Evolutionary conservation across 495 filamentous ascomycete genomes (phyloP).

Genomic region (Beverwykella pulmonaria): DNA sequence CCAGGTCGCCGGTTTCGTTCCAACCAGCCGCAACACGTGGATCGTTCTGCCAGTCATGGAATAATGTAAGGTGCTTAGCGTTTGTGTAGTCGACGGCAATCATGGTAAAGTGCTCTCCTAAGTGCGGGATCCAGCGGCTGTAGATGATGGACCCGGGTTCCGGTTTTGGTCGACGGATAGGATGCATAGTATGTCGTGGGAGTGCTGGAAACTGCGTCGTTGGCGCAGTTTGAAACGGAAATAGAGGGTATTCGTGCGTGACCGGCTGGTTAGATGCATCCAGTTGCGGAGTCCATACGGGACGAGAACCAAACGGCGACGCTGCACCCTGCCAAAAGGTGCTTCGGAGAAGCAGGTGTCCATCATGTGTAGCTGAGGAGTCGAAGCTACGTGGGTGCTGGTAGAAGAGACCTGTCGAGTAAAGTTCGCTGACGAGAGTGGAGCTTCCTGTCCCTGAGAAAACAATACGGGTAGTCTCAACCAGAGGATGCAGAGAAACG

Average conservation of each 20-base stretch:
- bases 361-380: conserved; percentile 49
- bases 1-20: conserved; percentile 66
- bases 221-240: conserved; percentile 59
- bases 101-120: conserved; percentile 67
- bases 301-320: conserved; percentile 64
- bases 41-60: conserved; percentile 72
- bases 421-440: conserved; percentile 46
- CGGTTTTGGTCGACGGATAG: conserved; percentile 63
- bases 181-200: conserved; percentile 58
- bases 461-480: conserved; percentile 58
- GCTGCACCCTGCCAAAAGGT: conserved; percentile 73
- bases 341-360: conserved; percentile 47
- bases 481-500: conserved; percentile 56
- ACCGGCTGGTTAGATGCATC: conserved; percentile 48
- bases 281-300: conserved; percentile 56
- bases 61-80: conserved; percentile 59
- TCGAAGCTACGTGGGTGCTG: conserved; percentile 57
- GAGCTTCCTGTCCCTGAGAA: conserved; percentile 43
- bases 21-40: conserved; percentile 69
- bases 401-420: conserved; percentile 52
- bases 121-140: conserved; percentile 68
- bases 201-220: conserved; percentile 56
- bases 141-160: conserved; percentile 63
- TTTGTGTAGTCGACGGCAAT: conserved; percentile 61
- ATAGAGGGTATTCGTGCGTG: conserved; percentile 53